These are phyloP conservation scores for Raffaelea deltoideospora DNA, from an alignment of 2,329 filamentous ascomycete species.

Conservation along the genomic window DNA sequence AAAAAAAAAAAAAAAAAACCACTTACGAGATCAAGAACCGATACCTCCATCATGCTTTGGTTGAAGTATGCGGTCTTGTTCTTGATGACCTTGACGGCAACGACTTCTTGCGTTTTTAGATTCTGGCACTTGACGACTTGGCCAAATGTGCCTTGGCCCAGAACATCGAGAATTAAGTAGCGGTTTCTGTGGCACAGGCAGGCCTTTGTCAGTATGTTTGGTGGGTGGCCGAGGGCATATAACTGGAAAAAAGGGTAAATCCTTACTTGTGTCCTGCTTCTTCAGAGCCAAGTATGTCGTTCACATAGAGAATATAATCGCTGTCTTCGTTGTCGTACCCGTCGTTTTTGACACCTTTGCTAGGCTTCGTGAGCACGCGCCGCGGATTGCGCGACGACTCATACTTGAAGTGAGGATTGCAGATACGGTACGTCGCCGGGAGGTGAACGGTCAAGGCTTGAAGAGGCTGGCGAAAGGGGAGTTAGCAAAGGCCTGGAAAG, in stretches of 20 bases:
- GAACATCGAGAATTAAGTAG: conserved; percentile 90
- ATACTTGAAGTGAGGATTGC: conserved; percentile 96
- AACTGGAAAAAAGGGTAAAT: conserved; percentile 1
- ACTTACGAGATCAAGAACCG: conserved; percentile 78
- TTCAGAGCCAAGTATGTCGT: conserved; percentile 94
- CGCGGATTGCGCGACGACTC: conserved; percentile 94
- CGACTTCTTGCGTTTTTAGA: conserved; percentile 92
- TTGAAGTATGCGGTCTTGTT: conserved; percentile 99
- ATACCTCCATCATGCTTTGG: conserved; percentile 99
- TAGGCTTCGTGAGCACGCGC: conserved; percentile 90
- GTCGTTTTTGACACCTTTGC: conserved; percentile 97
- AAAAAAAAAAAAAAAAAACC: neutral
- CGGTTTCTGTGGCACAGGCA: conserved; percentile 72
- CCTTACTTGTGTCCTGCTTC: conserved; percentile 91
- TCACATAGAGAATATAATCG: conserved; percentile 98
- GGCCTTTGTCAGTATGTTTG: too few relatives aligned
- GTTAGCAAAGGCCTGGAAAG: conserved; percentile 4
- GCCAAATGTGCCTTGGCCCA: conserved; percentile 94
- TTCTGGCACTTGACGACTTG: conserved; percentile 99
- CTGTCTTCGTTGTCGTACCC: conserved; percentile 98
- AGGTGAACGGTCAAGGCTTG: conserved; percentile 91
- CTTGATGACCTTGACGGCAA: conserved; percentile 98
- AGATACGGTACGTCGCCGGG: conserved; percentile 92
- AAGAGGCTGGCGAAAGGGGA: conserved; percentile 47
- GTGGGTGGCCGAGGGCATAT: conserved; percentile 4